These are phyloP conservation scores for Leccinum laetum DNA, from an alignment of 1,284 basidiomycete genomes.

Conservation along the genomic window DNA sequence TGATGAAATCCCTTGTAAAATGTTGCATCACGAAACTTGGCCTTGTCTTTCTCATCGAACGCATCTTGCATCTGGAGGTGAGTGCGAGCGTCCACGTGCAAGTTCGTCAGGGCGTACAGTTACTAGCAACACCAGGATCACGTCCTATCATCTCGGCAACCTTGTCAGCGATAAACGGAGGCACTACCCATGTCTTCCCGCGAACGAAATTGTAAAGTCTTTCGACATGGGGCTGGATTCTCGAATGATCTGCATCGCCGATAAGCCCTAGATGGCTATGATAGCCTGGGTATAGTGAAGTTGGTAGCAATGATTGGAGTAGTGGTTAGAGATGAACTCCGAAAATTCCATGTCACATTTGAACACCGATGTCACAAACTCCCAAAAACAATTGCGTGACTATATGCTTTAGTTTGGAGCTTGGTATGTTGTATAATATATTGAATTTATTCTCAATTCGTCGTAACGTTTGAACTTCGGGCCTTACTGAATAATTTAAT, in stretches of 20 bases:
- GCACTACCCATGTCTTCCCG: slow-evolving; percentile 61
- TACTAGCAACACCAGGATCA: slow-evolving; percentile 31
- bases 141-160: slow-evolving; percentile 40
- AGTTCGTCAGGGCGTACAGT: slow-evolving; percentile 39
- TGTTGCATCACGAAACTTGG: slow-evolving; percentile 43
- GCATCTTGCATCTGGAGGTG: slow-evolving; percentile 32
- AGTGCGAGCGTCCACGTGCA: neutral
- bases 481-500: too few relatives aligned
- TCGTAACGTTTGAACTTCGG: too few relatives aligned
- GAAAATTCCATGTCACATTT: too few relatives aligned
- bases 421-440: too few relatives aligned
- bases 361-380: too few relatives aligned
- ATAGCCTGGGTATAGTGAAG: too few relatives aligned
- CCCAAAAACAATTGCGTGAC: too few relatives aligned
- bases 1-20: slow-evolving; percentile 53
- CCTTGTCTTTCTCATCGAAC: slow-evolving; percentile 57
- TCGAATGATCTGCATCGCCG: slow-evolving; percentile 64
- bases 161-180: slow-evolving; percentile 44
- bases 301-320: too few relatives aligned
- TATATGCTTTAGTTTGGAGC: too few relatives aligned
- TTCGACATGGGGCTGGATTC: slow-evolving; percentile 52
- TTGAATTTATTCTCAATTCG: too few relatives aligned
- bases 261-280: slow-evolving; percentile 57
- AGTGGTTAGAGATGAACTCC: too few relatives aligned
- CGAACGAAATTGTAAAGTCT: slow-evolving; percentile 58